These are phyloP conservation scores for Fusarium sarcochroum DNA, from an alignment of 2,329 filamentous ascomycete species.

Conservation along the genomic window DNA sequence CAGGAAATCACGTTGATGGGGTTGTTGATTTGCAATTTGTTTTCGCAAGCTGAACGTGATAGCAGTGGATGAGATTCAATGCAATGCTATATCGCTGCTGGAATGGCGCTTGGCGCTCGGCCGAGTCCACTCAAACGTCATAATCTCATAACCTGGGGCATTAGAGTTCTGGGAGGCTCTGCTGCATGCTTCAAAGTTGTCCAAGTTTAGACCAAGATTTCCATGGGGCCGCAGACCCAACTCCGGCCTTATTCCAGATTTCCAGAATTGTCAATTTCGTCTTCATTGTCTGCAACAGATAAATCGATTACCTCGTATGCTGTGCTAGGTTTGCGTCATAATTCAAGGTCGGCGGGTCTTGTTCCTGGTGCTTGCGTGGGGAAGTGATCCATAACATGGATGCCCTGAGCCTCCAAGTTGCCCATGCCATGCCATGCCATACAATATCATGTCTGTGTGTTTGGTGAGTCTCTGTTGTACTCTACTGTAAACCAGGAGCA, in stretches of 20 bases:
- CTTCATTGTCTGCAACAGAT: slow-evolving; percentile 5
- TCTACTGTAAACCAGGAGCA: neutral
- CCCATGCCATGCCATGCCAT: slow-evolving; percentile 3
- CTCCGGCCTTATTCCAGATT: slow-evolving; percentile 20
- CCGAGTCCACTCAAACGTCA: slow-evolving; percentile 39
- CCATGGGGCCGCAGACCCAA: slow-evolving; percentile 4
- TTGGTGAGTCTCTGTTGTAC: slow-evolving; percentile 21
- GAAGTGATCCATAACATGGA: slow-evolving; percentile 28
- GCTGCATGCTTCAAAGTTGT: slow-evolving; percentile 12
- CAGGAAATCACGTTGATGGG: neutral
- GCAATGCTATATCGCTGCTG: slow-evolving; percentile 13
- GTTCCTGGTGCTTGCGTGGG: slow-evolving; percentile 24
- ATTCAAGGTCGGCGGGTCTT: slow-evolving; percentile 32
- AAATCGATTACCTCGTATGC: slow-evolving; percentile 5
- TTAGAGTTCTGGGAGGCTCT: slow-evolving; percentile 41
- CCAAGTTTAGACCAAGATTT: slow-evolving; percentile 2
- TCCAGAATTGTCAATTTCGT: slow-evolving; percentile 3
- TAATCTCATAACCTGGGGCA: slow-evolving; percentile 26
- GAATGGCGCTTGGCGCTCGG: slow-evolving; percentile 25
- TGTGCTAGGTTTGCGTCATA: slow-evolving; percentile 40
- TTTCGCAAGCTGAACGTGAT: neutral
- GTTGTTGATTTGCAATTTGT: neutral
- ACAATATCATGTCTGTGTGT: slow-evolving; percentile 10
- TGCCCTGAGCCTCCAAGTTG: slow-evolving; percentile 23
- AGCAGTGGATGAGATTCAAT: neutral